phyloP scores from a whole-genome alignment of 331 rosid genomes.

The Phaseolus coccineus region DNA sequence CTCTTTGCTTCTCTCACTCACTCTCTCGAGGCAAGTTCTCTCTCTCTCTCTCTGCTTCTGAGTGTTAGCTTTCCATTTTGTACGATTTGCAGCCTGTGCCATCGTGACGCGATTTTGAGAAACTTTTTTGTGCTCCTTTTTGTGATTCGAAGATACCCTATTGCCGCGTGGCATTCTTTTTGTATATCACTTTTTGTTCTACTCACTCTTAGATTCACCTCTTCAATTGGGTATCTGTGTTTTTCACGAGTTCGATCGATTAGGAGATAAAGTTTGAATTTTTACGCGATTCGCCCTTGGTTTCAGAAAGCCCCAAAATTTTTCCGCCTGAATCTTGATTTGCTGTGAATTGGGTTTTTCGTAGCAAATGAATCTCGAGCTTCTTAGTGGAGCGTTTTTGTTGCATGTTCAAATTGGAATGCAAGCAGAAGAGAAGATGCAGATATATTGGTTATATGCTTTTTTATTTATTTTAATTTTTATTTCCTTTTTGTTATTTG shows the following conservation, averaged over 20 bases:
- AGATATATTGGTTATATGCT: background rate
- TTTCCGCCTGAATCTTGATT: constrained; percentile 12
- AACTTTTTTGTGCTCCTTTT: constrained; percentile 42
- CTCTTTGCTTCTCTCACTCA: background rate
- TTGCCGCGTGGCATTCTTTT: constrained; percentile 1
- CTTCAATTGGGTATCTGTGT: constrained; percentile 31
- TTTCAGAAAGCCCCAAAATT: constrained; percentile 19
- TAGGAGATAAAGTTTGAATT: constrained; percentile 23
- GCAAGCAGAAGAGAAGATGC: background rate
- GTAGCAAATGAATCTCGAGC: constrained; percentile 1
- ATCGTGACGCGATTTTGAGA: constrained; percentile 21
- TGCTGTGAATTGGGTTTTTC: constrained; percentile 33
- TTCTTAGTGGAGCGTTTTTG: constrained; percentile 10
- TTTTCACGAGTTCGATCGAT: constrained; percentile 30
- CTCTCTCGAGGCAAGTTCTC: constrained; percentile 51
- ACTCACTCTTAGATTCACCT: constrained; percentile 36
- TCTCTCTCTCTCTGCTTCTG: constrained; percentile 36
- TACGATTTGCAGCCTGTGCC: constrained; percentile 35
- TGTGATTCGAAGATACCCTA: constrained; percentile 27
- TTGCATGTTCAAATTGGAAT: constrained; percentile 2
- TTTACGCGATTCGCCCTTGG: constrained; percentile 20
- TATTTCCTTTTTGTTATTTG: background rate
- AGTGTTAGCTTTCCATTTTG: constrained; percentile 8
- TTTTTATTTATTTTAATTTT: background rate
- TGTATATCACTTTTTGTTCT: constrained; percentile 17